These are phyloP conservation scores for Chlorella variabilis DNA, from an alignment of 163 green algal species.

Conservation along the genomic window DNA sequence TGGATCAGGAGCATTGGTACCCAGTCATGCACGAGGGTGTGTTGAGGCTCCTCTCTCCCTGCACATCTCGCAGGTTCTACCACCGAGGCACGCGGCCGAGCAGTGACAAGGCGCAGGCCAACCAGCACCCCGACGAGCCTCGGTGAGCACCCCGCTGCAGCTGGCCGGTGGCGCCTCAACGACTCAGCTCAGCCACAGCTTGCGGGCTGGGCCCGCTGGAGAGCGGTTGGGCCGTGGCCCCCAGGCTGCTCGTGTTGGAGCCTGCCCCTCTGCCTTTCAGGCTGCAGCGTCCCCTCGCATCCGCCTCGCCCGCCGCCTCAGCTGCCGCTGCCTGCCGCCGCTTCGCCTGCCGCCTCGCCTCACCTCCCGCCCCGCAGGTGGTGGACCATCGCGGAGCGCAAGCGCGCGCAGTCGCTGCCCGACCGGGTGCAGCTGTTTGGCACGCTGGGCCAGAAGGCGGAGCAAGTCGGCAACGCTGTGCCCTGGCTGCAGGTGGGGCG, in stretches of 20 bases:
- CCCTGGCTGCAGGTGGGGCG: no score
- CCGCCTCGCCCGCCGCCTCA: accelerated
- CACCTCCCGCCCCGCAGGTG: neutral
- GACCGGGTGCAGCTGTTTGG: neutral
- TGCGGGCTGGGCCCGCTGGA: no score
- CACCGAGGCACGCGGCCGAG: neutral
- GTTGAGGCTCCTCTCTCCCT: no score
- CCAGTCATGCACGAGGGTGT: no score
- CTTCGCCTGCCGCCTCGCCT: neutral
- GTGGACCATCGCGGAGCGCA: conserved; percentile 1
- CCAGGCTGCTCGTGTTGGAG: no score
- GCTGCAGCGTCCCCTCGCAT: no score
- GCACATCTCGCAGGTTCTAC: neutral
- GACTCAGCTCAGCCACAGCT: no score
- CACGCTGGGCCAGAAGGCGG: neutral
- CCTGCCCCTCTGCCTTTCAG: neutral
- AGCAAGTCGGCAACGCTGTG: conserved; percentile 1
- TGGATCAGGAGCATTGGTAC: no score
- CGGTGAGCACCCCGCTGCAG: neutral
- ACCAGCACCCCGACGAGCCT: neutral
- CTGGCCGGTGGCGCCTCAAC: no score
- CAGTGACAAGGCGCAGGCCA: neutral
- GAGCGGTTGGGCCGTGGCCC: no score
- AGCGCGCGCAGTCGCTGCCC: neutral
- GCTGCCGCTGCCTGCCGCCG: no score